A percentile compares a stretch with the other conserved stretches of the same genome.
Conservation (phyloP, 805 yeast genomes). For the Blastobotrys terrestris region DNA sequence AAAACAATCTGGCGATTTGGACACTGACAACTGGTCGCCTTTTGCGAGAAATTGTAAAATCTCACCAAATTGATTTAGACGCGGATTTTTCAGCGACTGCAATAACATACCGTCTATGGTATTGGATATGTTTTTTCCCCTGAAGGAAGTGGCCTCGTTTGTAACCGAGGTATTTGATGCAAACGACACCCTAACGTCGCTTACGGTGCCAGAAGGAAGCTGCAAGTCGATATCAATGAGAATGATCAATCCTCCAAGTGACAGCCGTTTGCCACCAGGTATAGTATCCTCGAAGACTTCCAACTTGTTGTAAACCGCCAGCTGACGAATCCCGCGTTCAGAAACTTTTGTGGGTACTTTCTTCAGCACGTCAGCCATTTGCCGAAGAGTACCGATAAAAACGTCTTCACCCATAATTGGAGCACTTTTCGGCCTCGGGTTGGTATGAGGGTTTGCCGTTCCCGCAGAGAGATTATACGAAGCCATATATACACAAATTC, state of each 20-base stretch:
- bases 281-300: slow-evolving; percentile 34
- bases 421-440: neutral
- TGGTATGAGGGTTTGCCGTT: neutral
- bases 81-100: slow-evolving; percentile 24
- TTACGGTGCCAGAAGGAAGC: slow-evolving; percentile 18
- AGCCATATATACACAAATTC: neutral
- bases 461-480: neutral
- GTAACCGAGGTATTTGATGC: slow-evolving; percentile 21
- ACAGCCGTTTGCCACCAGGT: slow-evolving; percentile 29
- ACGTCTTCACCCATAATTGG: neutral
- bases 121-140: slow-evolving; percentile 21
- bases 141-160: slow-evolving; percentile 19
- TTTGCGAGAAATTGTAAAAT: slow-evolving; percentile 30
- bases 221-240: slow-evolving; percentile 30
- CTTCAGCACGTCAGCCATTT: slow-evolving; percentile 22
- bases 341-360: slow-evolving; percentile 32
- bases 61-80: slow-evolving; percentile 29
- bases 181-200: slow-evolving; percentile 24
- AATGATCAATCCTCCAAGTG: slow-evolving; percentile 34
- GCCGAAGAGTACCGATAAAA: neutral
- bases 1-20: slow-evolving; percentile 32
- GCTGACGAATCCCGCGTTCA: slow-evolving; percentile 29
- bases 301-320: slow-evolving; percentile 30
- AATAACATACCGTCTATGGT: slow-evolving; percentile 23
- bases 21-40: slow-evolving; percentile 30